These are phyloP conservation scores for Aspergillus latus DNA, from an alignment of 2,329 filamentous ascomycete species.

Conservation along the genomic window DNA sequence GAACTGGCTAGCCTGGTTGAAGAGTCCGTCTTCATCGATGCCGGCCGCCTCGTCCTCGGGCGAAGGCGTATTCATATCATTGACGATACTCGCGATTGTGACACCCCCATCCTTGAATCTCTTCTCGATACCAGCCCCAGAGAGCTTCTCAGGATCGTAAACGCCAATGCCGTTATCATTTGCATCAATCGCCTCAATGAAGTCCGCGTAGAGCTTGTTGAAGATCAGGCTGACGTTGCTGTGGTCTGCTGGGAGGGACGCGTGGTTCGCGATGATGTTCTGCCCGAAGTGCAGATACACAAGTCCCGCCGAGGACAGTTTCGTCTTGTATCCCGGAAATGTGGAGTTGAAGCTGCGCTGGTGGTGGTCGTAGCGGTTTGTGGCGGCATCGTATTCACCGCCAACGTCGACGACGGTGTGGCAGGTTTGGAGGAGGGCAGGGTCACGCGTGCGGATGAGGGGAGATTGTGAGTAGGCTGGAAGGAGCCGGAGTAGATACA, in stretches of 20 bases:
- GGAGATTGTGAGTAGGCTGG: slow-evolving; percentile 72
- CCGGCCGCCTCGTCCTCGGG: slow-evolving; percentile 55
- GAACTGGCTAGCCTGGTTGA: slow-evolving; percentile 72
- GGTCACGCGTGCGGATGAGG: slow-evolving; percentile 85
- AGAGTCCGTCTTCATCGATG: slow-evolving; percentile 80
- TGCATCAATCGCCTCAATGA: slow-evolving; percentile 93
- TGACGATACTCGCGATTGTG: slow-evolving; percentile 79
- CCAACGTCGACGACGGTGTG: slow-evolving; percentile 98
- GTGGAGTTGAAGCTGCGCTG: slow-evolving; percentile 85
- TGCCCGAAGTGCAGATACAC: slow-evolving; percentile 96
- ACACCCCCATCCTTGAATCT: slow-evolving; percentile 81
- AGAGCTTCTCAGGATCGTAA: slow-evolving; percentile 71
- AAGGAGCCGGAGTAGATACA: slow-evolving; percentile 92
- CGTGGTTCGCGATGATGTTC: slow-evolving; percentile 71
- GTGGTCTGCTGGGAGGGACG: slow-evolving; percentile 60
- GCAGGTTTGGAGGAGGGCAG: slow-evolving; percentile 72
- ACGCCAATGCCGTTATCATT: slow-evolving; percentile 92
- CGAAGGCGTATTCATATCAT: slow-evolving; percentile 69
- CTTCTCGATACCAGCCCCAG: slow-evolving; percentile 72
- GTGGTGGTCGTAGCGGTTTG: slow-evolving; percentile 92
- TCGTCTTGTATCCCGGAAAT: slow-evolving; percentile 81
- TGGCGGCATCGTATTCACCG: slow-evolving; percentile 78
- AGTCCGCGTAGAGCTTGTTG: slow-evolving; percentile 86
- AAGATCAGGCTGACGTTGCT: slow-evolving; percentile 73
- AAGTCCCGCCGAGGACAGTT: slow-evolving; percentile 88